phyloP scores from a whole-genome alignment of 163 green algal species.

The Chlamydomonas reinhardtii region DNA sequence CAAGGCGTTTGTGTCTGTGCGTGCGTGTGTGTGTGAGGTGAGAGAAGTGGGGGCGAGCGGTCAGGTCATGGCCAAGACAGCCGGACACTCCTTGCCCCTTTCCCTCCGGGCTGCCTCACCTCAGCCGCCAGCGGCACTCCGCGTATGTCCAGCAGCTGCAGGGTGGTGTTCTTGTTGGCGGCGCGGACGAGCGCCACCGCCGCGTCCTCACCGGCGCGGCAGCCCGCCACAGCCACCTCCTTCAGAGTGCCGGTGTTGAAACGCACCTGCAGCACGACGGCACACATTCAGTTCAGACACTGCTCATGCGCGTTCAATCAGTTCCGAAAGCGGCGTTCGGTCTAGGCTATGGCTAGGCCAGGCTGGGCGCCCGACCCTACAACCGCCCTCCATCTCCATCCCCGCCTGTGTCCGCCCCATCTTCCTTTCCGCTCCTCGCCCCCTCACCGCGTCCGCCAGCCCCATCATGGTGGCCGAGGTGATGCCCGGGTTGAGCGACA shows the following conservation, averaged over 20 bases:
- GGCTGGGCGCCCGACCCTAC: too few relatives aligned
- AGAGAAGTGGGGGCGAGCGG: too few relatives aligned
- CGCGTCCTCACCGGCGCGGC: slow-evolving; percentile 50
- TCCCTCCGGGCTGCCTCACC: neutral
- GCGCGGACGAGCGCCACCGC: slow-evolving; percentile 57
- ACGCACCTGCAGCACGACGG: neutral
- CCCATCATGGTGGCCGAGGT: slow-evolving; percentile 48
- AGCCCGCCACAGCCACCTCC: slow-evolving; percentile 63
- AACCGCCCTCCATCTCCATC: too few relatives aligned
- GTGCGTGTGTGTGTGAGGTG: neutral
- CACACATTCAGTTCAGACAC: too few relatives aligned
- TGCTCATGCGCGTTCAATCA: too few relatives aligned
- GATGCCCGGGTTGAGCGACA: slow-evolving; percentile 61
- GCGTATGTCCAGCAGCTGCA: slow-evolving; percentile 71
- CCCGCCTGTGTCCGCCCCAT: too few relatives aligned
- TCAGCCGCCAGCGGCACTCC: slow-evolving; percentile 51
- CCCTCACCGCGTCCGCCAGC: slow-evolving; percentile 58
- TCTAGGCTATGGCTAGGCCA: too few relatives aligned
- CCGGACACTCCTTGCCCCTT: neutral
- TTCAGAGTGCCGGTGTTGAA: slow-evolving; percentile 65
- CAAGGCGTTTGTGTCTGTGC: too few relatives aligned
- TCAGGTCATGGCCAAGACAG: too few relatives aligned
- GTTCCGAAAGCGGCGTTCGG: too few relatives aligned
- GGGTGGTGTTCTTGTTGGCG: slow-evolving; percentile 56
- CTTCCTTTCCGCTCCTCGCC: too few relatives aligned